phyloP scores from a whole-genome alignment of 2,329 filamentous ascomycete genomes.

The Ceratocystis papillata region DNA sequence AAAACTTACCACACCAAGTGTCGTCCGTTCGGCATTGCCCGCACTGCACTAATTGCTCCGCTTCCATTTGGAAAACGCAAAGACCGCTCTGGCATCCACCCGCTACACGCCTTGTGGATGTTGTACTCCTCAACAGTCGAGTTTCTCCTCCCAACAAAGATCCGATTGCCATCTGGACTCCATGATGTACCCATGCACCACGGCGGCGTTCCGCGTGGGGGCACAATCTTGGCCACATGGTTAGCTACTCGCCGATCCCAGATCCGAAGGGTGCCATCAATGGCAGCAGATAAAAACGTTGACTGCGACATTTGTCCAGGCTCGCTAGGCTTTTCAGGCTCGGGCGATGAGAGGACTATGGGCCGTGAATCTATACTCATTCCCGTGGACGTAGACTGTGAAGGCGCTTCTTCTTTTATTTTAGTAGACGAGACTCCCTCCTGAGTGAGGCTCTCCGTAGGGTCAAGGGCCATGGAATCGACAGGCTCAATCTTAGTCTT shows the following conservation, averaged over 20 bases:
- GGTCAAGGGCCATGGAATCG: constrained; percentile 14
- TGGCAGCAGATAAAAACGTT: constrained; percentile 78
- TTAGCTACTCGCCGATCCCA: constrained; percentile 76
- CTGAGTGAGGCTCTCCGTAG: background rate
- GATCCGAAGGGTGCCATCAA: constrained; percentile 78
- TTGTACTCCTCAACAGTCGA: constrained; percentile 90
- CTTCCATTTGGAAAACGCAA: constrained; percentile 85
- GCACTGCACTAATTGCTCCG: constrained; percentile 76
- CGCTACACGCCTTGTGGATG: constrained; percentile 58
- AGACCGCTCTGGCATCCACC: constrained; percentile 62
- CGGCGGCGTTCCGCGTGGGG: constrained; percentile 65
- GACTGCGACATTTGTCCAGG: constrained; percentile 55
- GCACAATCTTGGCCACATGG: constrained; percentile 68
- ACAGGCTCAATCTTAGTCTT: background rate
- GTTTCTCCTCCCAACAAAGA: constrained; percentile 86
- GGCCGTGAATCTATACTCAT: constrained; percentile 13
- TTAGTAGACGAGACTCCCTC: constrained; percentile 18
- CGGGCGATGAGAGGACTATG: constrained; percentile 22
- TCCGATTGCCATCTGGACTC: constrained; percentile 89
- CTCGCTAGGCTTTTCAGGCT: constrained; percentile 38
- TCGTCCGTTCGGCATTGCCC: constrained; percentile 82
- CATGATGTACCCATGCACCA: constrained; percentile 98
- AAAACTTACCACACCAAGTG: constrained; percentile 64
- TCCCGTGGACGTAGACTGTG: background rate
- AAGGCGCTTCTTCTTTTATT: constrained; percentile 15